These are phyloP conservation scores for Amaranthus tricolor DNA, from an alignment of 179 eudicot species.

Conservation along the genomic window DNA sequence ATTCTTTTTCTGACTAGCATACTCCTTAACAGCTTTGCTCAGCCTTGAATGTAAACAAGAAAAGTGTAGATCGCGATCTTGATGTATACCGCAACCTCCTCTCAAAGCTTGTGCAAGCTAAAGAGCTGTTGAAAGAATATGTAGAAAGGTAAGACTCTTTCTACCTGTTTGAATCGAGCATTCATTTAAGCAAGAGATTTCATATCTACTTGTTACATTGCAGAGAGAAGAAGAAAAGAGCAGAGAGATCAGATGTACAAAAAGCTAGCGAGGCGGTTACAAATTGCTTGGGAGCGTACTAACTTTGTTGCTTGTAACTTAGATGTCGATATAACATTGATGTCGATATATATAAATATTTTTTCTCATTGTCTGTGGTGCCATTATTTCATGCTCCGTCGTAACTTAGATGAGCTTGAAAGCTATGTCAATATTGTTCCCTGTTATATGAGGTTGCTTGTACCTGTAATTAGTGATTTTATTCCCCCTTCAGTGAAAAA, in stretches of 20 bases:
- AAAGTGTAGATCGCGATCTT: slow-evolving; percentile 90
- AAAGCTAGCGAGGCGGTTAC: slow-evolving; percentile 65
- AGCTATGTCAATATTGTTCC: slow-evolving; percentile 4
- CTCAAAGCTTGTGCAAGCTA: slow-evolving; percentile 90
- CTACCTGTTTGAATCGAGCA: neutral
- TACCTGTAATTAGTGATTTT: slow-evolving; percentile 16
- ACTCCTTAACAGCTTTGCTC: slow-evolving; percentile 65
- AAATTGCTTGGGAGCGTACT: slow-evolving; percentile 35
- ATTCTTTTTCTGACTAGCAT: neutral
- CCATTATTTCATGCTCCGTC: slow-evolving; percentile 7
- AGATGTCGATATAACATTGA: neutral
- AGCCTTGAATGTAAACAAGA: slow-evolving; percentile 80
- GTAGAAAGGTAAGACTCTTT: slow-evolving; percentile 61
- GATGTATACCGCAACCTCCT: slow-evolving; percentile 93
- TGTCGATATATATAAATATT: slow-evolving; percentile 16
- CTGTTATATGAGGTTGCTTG: neutral
- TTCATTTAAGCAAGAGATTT: neutral
- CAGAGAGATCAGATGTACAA: slow-evolving; percentile 57
- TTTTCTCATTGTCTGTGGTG: slow-evolving; percentile 3
- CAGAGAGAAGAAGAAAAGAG: slow-evolving; percentile 88
- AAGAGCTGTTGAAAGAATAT: slow-evolving; percentile 86
- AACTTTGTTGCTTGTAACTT: neutral
- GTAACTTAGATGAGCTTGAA: neutral
- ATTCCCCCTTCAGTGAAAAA: neutral
- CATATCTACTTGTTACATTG: slow-evolving; percentile 14